These are phyloP conservation scores for Biscogniauxia mediterranea DNA, from an alignment of 2,329 filamentous ascomycete species.

Conservation along the genomic window DNA sequence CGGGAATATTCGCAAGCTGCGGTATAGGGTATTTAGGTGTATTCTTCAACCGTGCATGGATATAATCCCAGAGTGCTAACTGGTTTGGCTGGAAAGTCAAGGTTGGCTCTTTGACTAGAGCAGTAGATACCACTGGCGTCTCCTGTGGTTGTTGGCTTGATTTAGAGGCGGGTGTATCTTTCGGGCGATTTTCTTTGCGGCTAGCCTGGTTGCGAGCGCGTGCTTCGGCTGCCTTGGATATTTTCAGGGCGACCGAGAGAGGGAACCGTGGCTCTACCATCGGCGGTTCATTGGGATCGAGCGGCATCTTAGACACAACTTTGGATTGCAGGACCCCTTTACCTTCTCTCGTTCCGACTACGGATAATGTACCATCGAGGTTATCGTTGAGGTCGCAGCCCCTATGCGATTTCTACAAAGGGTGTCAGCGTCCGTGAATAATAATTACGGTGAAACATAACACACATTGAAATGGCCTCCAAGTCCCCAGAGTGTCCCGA, in stretches of 20 bases:
- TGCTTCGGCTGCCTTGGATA: background rate
- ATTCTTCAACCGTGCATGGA: conserved; percentile 8
- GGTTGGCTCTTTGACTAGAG: background rate
- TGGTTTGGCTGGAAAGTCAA: background rate
- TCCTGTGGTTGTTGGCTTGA: background rate
- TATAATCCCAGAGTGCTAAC: conserved; percentile 13
- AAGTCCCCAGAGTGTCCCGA: conserved; percentile 18
- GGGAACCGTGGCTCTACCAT: conserved; percentile 16
- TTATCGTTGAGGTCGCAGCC: conserved; percentile 39
- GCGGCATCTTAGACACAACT: conserved; percentile 26
- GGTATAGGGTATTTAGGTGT: conserved; percentile 16
- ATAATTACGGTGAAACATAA: background rate
- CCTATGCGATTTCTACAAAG: conserved; percentile 17
- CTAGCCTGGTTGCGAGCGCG: background rate
- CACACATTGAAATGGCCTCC: conserved; percentile 24
- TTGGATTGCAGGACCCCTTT: conserved; percentile 1
- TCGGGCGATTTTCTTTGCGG: background rate
- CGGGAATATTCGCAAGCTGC: conserved; percentile 8
- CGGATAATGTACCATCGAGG: conserved; percentile 38
- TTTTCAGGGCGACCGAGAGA: background rate
- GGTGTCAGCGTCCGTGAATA: conserved; percentile 3
- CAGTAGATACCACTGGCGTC: background rate
- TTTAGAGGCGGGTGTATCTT: background rate
- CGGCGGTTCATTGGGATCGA: conserved; percentile 18
- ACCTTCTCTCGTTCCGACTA: conserved; percentile 17